Evolutionary conservation across 441 rosid genomes (phyloP).

Genomic region (Gossypium aridum): DNA sequence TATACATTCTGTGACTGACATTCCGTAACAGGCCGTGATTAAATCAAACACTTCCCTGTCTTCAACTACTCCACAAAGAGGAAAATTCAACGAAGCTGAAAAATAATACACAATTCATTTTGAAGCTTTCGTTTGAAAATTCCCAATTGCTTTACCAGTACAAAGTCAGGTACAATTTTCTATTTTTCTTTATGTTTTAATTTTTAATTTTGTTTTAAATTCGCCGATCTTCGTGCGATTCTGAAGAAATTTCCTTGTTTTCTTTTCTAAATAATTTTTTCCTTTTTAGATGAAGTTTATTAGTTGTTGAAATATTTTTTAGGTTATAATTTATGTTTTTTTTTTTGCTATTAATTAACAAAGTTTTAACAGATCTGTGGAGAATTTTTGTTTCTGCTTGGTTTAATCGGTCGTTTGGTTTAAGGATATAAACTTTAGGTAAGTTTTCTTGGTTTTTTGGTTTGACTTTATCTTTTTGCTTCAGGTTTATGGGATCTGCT

Average conservation of each 20-base stretch:
- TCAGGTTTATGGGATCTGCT: slow-evolving; percentile 4
- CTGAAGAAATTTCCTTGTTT: background rate
- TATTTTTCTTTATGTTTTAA: background rate
- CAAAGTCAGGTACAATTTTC: slow-evolving; percentile 23
- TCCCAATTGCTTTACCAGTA: slow-evolving; percentile 9
- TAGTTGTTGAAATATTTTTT: background rate
- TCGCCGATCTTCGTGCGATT: background rate
- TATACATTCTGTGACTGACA: slow-evolving; percentile 18
- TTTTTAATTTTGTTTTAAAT: background rate
- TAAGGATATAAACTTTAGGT: slow-evolving; percentile 12
- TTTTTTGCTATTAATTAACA: background rate
- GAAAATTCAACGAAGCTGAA: slow-evolving; percentile 11
- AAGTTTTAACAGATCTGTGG: background rate
- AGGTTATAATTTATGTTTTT: background rate
- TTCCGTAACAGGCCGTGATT: slow-evolving; percentile 20
- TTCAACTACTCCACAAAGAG: background rate
- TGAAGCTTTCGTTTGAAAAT: slow-evolving; percentile 10
- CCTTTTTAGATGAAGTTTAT: background rate
- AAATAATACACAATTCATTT: background rate
- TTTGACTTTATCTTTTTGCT: background rate
- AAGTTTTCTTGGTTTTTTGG: background rate
- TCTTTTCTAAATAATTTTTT: background rate
- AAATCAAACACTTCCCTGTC: background rate
- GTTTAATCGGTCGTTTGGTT: background rate
- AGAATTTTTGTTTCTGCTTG: background rate